phyloP scores from a whole-genome alignment of 2,329 filamentous ascomycete genomes.

The Cyclaneusma minus region DNA sequence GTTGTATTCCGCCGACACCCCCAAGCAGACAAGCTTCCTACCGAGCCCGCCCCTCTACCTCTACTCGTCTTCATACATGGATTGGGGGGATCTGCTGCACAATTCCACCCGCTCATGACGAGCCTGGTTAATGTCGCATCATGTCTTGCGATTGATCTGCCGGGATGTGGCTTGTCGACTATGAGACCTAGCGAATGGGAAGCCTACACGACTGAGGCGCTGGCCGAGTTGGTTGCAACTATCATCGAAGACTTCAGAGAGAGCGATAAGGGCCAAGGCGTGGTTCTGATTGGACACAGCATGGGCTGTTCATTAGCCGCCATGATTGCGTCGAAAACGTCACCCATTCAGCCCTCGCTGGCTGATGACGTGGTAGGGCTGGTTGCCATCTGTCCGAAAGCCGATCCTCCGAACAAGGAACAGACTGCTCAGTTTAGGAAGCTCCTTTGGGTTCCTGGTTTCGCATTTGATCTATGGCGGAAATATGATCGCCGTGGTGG shows the following conservation, averaged over 20 bases:
- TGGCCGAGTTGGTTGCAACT: conserved; percentile 58
- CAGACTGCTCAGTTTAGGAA: conserved; percentile 34
- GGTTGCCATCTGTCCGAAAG: conserved; percentile 66
- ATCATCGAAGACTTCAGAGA: conserved; percentile 63
- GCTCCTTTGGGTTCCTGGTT: conserved; percentile 52
- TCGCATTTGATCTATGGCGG: conserved; percentile 63
- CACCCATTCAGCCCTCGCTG: conserved; percentile 34
- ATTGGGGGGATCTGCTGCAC: conserved; percentile 78
- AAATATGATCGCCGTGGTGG: conserved; percentile 69
- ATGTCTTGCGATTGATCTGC: conserved; percentile 77
- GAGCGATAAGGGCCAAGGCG: conserved; percentile 45
- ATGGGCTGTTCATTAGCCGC: conserved; percentile 74
- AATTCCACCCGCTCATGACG: conserved; percentile 69
- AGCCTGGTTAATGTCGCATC: conserved; percentile 72
- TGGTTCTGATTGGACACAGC: conserved; percentile 77
- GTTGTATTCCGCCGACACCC: conserved; percentile 74
- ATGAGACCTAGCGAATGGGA: conserved; percentile 58
- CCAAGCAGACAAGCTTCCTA: conserved; percentile 68
- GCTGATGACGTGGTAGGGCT: conserved; percentile 55
- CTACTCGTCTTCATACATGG: conserved; percentile 86
- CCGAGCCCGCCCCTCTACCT: conserved; percentile 57
- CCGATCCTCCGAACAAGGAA: conserved; percentile 42
- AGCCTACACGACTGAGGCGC: conserved; percentile 63
- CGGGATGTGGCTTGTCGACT: conserved; percentile 71
- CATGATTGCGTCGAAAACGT: conserved; percentile 41